These are phyloP conservation scores for Isatis tinctoria DNA, from an alignment of 345 rosid genomes.

Conservation along the genomic window DNA sequence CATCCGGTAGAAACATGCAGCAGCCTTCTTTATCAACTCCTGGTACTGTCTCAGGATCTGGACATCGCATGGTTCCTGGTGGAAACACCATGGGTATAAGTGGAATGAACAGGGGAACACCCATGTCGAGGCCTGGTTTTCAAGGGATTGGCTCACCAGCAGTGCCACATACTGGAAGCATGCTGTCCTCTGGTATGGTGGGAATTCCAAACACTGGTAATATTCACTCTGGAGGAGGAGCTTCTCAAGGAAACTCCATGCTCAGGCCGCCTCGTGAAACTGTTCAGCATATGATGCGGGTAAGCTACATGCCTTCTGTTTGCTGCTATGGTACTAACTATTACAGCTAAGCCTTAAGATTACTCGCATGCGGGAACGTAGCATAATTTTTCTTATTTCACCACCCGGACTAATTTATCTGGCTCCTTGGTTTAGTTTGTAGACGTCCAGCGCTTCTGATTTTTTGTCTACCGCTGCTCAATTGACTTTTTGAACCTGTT, in stretches of 20 bases:
- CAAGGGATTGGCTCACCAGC: constrained; percentile 75
- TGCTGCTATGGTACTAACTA: not conserved
- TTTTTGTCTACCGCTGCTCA: constrained; percentile 5
- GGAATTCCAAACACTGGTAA: constrained; percentile 64
- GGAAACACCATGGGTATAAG: constrained; percentile 68
- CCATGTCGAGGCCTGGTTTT: constrained; percentile 72
- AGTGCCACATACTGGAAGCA: constrained; percentile 54
- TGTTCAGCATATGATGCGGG: constrained; percentile 75
- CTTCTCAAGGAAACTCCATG: constrained; percentile 72
- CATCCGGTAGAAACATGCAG: constrained; percentile 62
- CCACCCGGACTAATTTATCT: constrained; percentile 1
- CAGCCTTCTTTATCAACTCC: constrained; percentile 68
- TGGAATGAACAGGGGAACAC: constrained; percentile 66
- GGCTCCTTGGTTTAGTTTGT: constrained; percentile 14
- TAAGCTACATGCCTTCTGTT: constrained; percentile 33
- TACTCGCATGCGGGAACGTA: constrained; percentile 1
- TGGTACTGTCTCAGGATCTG: constrained; percentile 62
- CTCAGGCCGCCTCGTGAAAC: constrained; percentile 76
- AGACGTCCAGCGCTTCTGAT: constrained; percentile 7
- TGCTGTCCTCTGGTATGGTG: constrained; percentile 65
- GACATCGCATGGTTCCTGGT: constrained; percentile 57
- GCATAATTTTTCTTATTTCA: not conserved
- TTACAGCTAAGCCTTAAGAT: not conserved
- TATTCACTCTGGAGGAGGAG: constrained; percentile 62
- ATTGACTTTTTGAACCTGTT: constrained; percentile 32